These are phyloP conservation scores for Echinosophora koreensis DNA, from an alignment of 306 rosid genomes.

Conservation along the genomic window DNA sequence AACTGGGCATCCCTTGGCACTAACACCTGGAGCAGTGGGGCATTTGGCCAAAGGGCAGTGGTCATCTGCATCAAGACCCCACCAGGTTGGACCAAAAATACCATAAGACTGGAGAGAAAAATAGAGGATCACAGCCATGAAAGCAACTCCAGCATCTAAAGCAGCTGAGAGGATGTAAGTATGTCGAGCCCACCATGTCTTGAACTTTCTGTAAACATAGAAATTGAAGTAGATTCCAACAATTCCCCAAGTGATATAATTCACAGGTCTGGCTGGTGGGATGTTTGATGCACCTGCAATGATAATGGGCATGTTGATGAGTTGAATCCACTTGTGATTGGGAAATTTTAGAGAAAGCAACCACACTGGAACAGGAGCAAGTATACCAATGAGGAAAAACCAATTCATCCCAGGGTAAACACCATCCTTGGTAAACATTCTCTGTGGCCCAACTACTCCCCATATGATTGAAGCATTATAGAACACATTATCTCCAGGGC, in stretches of 20 bases:
- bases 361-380: slow-evolving; percentile 70
- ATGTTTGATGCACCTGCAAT: slow-evolving; percentile 36
- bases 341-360: slow-evolving; percentile 53
- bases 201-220: slow-evolving; percentile 47
- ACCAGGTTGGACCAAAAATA: slow-evolving; percentile 60
- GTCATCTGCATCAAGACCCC: slow-evolving; percentile 60
- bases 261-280: slow-evolving; percentile 54
- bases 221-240: slow-evolving; percentile 66
- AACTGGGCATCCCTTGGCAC: slow-evolving; percentile 58
- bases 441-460: slow-evolving; percentile 71
- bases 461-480: slow-evolving; percentile 81
- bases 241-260: slow-evolving; percentile 52
- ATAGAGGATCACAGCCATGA: slow-evolving; percentile 50
- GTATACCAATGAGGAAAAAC: slow-evolving; percentile 66
- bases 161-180: slow-evolving; percentile 66
- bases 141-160: slow-evolving; percentile 67
- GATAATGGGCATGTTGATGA: slow-evolving; percentile 62
- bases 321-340: slow-evolving; percentile 52
- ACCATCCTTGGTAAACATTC: slow-evolving; percentile 61
- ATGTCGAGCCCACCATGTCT: slow-evolving; percentile 67
- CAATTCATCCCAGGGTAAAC: slow-evolving; percentile 60
- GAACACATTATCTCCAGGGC: slow-evolving; percentile 65
- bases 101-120: slow-evolving; percentile 55
- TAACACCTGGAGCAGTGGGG: slow-evolving; percentile 68
- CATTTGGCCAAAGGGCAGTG: slow-evolving; percentile 65